A percentile compares a stretch with the other conserved stretches of the same genome.
phyloP scores from a whole-genome alignment of 768 basidiomycete genomes.

The Xerocomus spinulosus region DNA sequence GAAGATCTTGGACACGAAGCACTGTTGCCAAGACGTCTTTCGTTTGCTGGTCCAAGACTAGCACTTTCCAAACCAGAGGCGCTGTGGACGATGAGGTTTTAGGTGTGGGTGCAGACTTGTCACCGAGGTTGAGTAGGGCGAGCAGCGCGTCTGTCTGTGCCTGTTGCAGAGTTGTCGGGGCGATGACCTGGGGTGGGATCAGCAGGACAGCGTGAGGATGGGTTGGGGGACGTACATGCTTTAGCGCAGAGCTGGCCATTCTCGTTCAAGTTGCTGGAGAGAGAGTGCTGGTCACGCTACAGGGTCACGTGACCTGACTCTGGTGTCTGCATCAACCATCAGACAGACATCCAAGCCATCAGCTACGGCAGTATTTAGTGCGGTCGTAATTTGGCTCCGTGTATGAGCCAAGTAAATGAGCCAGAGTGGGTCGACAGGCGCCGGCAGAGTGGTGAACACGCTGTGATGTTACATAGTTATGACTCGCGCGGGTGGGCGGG shows the following conservation, averaged over 20 bases:
- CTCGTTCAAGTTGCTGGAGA: constrained; percentile 1
- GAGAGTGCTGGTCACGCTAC: too few species aligned
- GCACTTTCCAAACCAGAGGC: constrained; percentile 92
- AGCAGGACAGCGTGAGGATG: constrained; percentile 9
- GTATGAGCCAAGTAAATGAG: too few species aligned
- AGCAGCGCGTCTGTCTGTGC: constrained; percentile 84
- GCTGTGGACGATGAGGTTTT: constrained; percentile 52
- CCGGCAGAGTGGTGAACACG: constrained; percentile 21
- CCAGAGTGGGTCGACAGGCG: constrained; percentile 12
- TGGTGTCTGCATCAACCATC: too few species aligned
- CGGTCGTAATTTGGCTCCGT: too few species aligned
- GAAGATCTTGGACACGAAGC: constrained; percentile 90
- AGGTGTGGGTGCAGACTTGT: constrained; percentile 38
- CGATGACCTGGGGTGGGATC: constrained; percentile 35
- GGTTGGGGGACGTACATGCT: constrained; percentile 35
- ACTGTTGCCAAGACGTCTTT: constrained; percentile 96
- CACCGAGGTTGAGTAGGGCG: constrained; percentile 82
- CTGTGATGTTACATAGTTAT: too few species aligned
- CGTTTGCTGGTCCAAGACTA: constrained; percentile 91
- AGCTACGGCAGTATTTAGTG: too few species aligned
- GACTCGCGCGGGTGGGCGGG: too few species aligned
- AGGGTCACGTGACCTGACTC: too few species aligned
- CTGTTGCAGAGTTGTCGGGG: constrained; percentile 71
- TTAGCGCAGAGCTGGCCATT: constrained; percentile 45
- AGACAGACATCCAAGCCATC: too few species aligned